These are phyloP conservation scores for Fraxinus angustifolia DNA, from an alignment of 305 asterid genomes.

Conservation along the genomic window DNA sequence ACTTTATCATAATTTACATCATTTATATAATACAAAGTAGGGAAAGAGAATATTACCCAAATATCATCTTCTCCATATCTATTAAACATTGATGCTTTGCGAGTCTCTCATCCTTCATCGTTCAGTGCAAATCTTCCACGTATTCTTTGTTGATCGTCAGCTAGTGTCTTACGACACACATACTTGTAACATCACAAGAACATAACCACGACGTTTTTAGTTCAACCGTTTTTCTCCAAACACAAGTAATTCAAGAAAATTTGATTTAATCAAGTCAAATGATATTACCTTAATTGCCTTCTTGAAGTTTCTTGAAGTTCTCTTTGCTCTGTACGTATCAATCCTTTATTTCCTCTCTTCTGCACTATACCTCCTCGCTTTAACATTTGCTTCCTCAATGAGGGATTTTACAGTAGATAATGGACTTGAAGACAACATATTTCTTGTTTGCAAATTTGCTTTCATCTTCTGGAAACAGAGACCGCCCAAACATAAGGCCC, in stretches of 20 bases:
- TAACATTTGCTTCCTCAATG: slow-evolving; percentile 61
- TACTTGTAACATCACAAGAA: slow-evolving; percentile 30
- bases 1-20: neutral
- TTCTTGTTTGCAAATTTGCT: slow-evolving; percentile 30
- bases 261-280: neutral
- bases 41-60: neutral
- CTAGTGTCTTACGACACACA: slow-evolving; percentile 78
- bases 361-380: slow-evolving; percentile 60
- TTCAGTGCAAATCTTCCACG: slow-evolving; percentile 76
- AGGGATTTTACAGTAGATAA: slow-evolving; percentile 46
- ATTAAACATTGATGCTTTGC: slow-evolving; percentile 47
- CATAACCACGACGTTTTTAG: slow-evolving; percentile 17
- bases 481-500: no score
- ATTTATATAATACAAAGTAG: neutral
- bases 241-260: neutral
- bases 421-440: slow-evolving; percentile 51
- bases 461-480: slow-evolving; percentile 39
- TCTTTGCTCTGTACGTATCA: slow-evolving; percentile 68
- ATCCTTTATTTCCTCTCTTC: slow-evolving; percentile 79
- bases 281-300: slow-evolving; percentile 70
- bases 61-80: slow-evolving; percentile 48
- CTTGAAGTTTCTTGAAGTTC: slow-evolving; percentile 75
- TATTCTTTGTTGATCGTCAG: slow-evolving; percentile 73
- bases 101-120: slow-evolving; percentile 53
- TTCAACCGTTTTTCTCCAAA: neutral